Base-by-base conservation (phyloP, 805 yeast species). In the Wickerhamiella siamensis region DNA sequence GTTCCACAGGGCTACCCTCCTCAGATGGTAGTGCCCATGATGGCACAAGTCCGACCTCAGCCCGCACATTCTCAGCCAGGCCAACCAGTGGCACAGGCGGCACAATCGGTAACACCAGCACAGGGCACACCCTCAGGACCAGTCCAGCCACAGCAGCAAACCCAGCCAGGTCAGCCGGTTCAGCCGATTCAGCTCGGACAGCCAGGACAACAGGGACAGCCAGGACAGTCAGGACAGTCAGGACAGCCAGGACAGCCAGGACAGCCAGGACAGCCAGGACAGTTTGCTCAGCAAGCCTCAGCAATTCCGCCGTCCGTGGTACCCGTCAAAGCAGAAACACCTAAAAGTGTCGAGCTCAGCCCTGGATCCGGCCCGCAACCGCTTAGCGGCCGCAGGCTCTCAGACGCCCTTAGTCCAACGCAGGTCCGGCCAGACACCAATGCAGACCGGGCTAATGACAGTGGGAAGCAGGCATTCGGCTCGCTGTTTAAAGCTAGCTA, bases 401-500 rank as follows among this genome's bases (percentile, higher is more conserved):
- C 29, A 8, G 29, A 24, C 29, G 29, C 29, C 29, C 29, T 24
- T 12, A 24, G 29, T 12, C 29, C 29, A 8, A 24, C 29, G 6
- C 29, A 24, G 12, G 29, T 24, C 29, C 29, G 10, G 29, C 29
- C 29, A 6, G 29, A 24, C 6, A 6, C 6, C 10, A n/a, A n/a
- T n/a, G n/a, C n/a, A n/a, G n/a, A n/a, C n/a, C 6, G 29, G 29
- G 29, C 29, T 12, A 6, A 8, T 24, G 29, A 24, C 6, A 24
- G 29, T 12, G 29, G 10, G 12, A 24, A 24, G 29, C 29, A 24
- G 29, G 10, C 29, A 8, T 24, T 24, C 22, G 31, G 31, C 12
- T 20, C 20, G 31, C n/a, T n/a, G 3, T 36, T 36, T 31, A 8
- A 20, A 16, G 38, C 38, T 31, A 36, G 38, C 38, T 36, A 36